Percentiles rank a stretch among this genome's conserved stretches.
phyloP scores from a whole-genome alignment of 2,329 filamentous ascomycete species.

The Aschersonia sp. region DNA sequence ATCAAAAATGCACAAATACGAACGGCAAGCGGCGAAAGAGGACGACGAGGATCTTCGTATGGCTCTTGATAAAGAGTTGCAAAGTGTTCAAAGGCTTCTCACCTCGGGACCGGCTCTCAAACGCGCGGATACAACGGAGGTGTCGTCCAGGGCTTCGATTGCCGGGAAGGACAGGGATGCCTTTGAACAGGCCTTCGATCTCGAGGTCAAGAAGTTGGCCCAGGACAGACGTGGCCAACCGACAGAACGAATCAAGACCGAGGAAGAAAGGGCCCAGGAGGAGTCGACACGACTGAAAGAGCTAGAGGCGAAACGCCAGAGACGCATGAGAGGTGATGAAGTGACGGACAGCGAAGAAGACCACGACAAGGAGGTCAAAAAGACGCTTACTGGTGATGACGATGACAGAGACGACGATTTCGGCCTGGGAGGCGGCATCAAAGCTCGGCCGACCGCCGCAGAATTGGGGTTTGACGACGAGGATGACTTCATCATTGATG shows the following conservation, averaged over 20 bases:
- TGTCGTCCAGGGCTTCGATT: slow-evolving; percentile 15
- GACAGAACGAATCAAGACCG: slow-evolving; percentile 78
- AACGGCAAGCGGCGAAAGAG: slow-evolving; percentile 83
- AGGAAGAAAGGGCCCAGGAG: slow-evolving; percentile 68
- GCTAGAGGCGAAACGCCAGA: slow-evolving; percentile 68
- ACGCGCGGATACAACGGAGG: slow-evolving; percentile 12
- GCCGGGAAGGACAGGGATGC: slow-evolving; percentile 47
- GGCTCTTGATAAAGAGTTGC: slow-evolving; percentile 71
- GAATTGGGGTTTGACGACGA: slow-evolving; percentile 76
- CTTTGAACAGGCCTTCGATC: slow-evolving; percentile 78
- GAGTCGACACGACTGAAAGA: slow-evolving; percentile 64
- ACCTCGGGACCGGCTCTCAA: slow-evolving; percentile 30
- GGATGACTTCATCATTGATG: slow-evolving; percentile 84
- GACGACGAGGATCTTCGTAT: slow-evolving; percentile 80
- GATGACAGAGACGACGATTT: slow-evolving; percentile 37
- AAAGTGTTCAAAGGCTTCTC: slow-evolving; percentile 60
- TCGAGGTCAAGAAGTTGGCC: slow-evolving; percentile 66
- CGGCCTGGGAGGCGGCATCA: slow-evolving; percentile 45
- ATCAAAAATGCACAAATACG: slow-evolving; percentile 88
- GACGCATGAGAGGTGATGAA: slow-evolving; percentile 78
- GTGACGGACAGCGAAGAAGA: slow-evolving; percentile 48
- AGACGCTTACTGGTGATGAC: slow-evolving; percentile 19
- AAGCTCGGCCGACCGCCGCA: slow-evolving; percentile 37
- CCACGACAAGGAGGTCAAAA: slow-evolving; percentile 20
- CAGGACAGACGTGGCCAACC: slow-evolving; percentile 76